These are phyloP conservation scores for Podaxis carcinomalis DNA, from an alignment of 768 basidiomycete genomes.

Conservation along the genomic window DNA sequence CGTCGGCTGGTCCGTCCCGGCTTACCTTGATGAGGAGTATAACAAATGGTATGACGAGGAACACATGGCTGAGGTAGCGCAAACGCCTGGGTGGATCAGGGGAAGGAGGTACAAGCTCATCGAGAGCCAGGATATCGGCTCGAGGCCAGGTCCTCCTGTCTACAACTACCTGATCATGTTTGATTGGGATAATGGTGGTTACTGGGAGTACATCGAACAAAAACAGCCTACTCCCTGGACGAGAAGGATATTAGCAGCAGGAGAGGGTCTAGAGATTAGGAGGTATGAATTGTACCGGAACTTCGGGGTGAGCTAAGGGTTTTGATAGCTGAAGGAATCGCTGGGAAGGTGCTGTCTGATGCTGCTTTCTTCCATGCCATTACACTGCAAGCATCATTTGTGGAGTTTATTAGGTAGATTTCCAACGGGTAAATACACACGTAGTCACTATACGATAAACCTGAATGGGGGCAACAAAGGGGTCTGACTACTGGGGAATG, in stretches of 20 bases:
- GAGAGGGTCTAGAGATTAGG: background rate
- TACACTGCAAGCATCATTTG: too few relatives aligned
- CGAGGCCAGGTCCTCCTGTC: background rate
- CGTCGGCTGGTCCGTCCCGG: conserved; percentile 17
- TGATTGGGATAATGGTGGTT: background rate
- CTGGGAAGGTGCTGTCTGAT: too few relatives aligned
- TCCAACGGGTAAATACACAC: too few relatives aligned
- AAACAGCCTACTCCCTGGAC: background rate
- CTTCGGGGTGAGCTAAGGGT: background rate
- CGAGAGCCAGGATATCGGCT: background rate
- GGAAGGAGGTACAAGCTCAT: conserved; percentile 23
- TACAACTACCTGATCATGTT: background rate
- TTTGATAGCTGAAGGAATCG: background rate
- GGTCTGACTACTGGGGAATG: too few relatives aligned
- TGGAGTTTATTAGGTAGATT: too few relatives aligned
- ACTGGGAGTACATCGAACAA: background rate
- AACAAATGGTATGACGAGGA: conserved; percentile 21
- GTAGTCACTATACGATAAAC: too few relatives aligned
- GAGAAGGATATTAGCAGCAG: background rate
- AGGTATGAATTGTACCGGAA: background rate
- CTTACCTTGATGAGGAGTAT: conserved; percentile 24
- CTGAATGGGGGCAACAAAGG: too few relatives aligned
- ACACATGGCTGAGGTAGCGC: conserved; percentile 21
- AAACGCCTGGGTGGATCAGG: conserved; percentile 28
- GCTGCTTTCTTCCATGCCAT: too few relatives aligned